A percentile compares a stretch with the other conserved stretches of the same genome.
Conservation (phyloP, 2,329 filamentous ascomycete genomes). For the Fusarium chaquense region DNA sequence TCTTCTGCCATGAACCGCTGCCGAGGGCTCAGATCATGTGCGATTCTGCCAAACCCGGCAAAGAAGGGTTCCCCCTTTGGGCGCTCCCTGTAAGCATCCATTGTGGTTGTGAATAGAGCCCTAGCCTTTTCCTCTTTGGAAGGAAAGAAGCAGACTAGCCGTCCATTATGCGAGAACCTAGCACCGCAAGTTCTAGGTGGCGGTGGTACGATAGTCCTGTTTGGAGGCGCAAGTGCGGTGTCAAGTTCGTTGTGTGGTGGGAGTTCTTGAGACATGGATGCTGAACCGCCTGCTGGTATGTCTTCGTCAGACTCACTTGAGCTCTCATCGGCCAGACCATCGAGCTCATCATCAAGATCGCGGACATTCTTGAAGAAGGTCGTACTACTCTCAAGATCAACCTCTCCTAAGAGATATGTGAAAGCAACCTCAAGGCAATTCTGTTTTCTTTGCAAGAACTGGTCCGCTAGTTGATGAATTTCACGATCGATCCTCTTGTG, state of each 20-base stretch:
- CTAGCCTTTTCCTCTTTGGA: conserved; percentile 73
- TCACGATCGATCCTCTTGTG: conserved; percentile 65
- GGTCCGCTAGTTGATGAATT: conserved; percentile 66
- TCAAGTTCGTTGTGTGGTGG: conserved; percentile 66
- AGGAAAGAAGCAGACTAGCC: conserved; percentile 75
- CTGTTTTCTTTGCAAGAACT: conserved; percentile 68
- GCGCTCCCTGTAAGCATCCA: conserved; percentile 61
- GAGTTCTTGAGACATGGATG: conserved; percentile 72
- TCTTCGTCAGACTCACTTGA: conserved; percentile 83
- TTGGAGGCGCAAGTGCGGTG: conserved; percentile 64
- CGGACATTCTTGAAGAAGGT: conserved; percentile 73
- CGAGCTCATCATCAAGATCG: conserved; percentile 69
- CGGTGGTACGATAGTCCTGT: conserved; percentile 66
- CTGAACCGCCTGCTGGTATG: conserved; percentile 64
- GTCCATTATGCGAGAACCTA: conserved; percentile 71
- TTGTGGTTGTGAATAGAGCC: conserved; percentile 61
- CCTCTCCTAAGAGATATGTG: conserved; percentile 72
- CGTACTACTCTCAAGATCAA: conserved; percentile 70
- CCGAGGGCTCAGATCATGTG: conserved; percentile 63
- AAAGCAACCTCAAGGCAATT: conserved; percentile 73
- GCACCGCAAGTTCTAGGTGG: conserved; percentile 70
- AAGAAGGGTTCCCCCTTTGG: conserved; percentile 67
- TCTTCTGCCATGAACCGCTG: conserved; percentile 63
- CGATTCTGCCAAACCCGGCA: conserved; percentile 67
- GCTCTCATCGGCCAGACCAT: conserved; percentile 76